These are phyloP conservation scores for Candolleomyces efflorescens DNA, from an alignment of 768 basidiomycete genomes.

Conservation along the genomic window DNA sequence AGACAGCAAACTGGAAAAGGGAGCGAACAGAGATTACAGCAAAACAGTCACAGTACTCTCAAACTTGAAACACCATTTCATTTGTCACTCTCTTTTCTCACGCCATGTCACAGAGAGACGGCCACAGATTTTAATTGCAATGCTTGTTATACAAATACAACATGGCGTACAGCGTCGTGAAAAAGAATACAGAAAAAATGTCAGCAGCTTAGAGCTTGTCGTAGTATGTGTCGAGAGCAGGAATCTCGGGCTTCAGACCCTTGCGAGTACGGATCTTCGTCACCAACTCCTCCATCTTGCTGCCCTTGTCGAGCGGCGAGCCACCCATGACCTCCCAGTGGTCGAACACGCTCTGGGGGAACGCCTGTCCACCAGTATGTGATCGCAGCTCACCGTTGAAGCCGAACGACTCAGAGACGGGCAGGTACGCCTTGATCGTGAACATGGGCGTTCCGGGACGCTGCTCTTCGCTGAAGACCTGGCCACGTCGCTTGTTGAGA, in stretches of 20 bases:
- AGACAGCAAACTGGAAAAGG: constrained; percentile 16
- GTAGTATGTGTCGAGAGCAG: constrained; percentile 84
- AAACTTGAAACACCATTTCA: neutral
- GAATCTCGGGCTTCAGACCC: constrained; percentile 95
- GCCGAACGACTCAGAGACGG: constrained; percentile 90
- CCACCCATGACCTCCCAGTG: constrained; percentile 88
- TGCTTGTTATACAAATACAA: neutral
- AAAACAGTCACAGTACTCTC: neutral
- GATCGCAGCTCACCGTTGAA: constrained; percentile 96
- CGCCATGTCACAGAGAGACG: neutral
- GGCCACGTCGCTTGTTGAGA: constrained; percentile 95
- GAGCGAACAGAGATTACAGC: constrained; percentile 12
- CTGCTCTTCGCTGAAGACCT: constrained; percentile 98
- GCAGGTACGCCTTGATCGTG: constrained; percentile 96
- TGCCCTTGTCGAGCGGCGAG: constrained; percentile 83
- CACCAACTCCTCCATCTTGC: constrained; percentile 86
- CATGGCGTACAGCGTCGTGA: constrained; percentile 8
- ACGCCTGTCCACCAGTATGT: constrained; percentile 94
- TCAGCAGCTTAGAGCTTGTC: constrained; percentile 72
- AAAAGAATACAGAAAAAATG: constrained; percentile 11
- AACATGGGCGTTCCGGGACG: constrained; percentile 98
- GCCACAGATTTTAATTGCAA: neutral
- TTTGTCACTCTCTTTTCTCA: neutral
- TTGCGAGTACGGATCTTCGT: constrained; percentile 83
- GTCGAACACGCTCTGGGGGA: constrained; percentile 94